Evolutionary conservation across 371 early-diverging fungal genomes (phyloP).

Genomic region (Mortierella sp.): DNA sequence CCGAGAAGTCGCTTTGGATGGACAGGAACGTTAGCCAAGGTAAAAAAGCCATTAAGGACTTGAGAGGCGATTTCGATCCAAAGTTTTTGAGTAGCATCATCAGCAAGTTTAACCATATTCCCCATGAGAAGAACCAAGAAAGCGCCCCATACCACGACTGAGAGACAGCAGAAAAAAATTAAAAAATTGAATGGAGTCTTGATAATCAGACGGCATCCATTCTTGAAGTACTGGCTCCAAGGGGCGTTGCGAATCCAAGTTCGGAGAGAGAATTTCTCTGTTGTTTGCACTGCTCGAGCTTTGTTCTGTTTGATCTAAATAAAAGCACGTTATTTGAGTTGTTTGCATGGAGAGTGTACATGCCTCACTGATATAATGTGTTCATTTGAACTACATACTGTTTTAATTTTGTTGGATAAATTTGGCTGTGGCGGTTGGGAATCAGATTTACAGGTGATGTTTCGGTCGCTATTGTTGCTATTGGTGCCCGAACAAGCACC

Average conservation of each 20-base stretch:
- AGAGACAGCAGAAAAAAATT: slow-evolving; percentile 49
- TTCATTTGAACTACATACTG: not conserved
- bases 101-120: slow-evolving; percentile 33
- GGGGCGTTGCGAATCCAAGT: slow-evolving; percentile 52
- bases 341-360: too few relatives aligned
- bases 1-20: slow-evolving; percentile 49
- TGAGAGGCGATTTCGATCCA: slow-evolving; percentile 56
- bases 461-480: not conserved
- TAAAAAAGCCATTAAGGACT: slow-evolving; percentile 51
- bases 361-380: too few relatives aligned
- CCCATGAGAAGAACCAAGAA: slow-evolving; percentile 47
- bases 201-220: slow-evolving; percentile 38
- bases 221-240: slow-evolving; percentile 52
- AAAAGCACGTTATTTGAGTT: not conserved
- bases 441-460: not conserved
- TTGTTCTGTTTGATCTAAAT: not conserved
- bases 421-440: not conserved
- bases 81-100: slow-evolving; percentile 34
- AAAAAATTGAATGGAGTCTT: slow-evolving; percentile 53
- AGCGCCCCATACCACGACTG: slow-evolving; percentile 53
- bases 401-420: too few relatives aligned
- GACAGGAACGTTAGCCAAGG: slow-evolving; percentile 51
- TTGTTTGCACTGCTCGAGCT: not conserved
- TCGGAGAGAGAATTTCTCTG: slow-evolving; percentile 29
- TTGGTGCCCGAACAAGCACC: not conserved